These are phyloP conservation scores for Chalciporus sphaerocephalus DNA, from an alignment of 768 basidiomycete species.

Conservation along the genomic window DNA sequence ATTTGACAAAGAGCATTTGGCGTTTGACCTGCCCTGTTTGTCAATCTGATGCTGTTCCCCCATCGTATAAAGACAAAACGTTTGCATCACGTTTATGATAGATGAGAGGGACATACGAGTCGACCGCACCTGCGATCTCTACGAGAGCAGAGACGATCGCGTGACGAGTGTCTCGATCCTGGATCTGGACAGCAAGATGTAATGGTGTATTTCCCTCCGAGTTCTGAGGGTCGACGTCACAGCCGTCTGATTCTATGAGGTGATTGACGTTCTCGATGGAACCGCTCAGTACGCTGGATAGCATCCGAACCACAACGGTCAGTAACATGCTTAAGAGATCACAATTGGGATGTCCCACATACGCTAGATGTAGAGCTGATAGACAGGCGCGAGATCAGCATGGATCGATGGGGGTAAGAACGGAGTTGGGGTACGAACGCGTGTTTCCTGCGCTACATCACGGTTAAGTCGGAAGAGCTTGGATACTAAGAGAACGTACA, in stretches of 20 bases:
- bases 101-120: conserved; percentile 16
- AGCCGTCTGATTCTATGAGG: conserved; percentile 24
- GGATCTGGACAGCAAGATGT: conserved; percentile 24
- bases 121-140: conserved; percentile 19
- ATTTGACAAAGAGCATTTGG: conserved; percentile 22
- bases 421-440: conserved; percentile 18
- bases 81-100: background rate
- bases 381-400: conserved; percentile 8
- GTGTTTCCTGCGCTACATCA: conserved; percentile 26
- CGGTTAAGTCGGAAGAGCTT: background rate
- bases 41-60: conserved; percentile 18
- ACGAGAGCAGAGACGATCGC: conserved; percentile 24
- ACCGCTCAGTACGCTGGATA: conserved; percentile 13
- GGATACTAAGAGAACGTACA: conserved; percentile 18
- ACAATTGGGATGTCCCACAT: conserved; percentile 4
- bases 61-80: background rate
- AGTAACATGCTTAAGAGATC: background rate
- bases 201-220: conserved; percentile 25
- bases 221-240: conserved; percentile 28
- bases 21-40: conserved; percentile 26
- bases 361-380: conserved; percentile 32
- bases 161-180: conserved; percentile 9
- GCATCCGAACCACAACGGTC: background rate
- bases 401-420: background rate
- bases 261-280: conserved; percentile 19